Percentiles rank a stretch among this genome's conserved stretches.
phyloP scores from a whole-genome alignment of 2,329 filamentous ascomycete species.

The Penicillium glabrum region DNA sequence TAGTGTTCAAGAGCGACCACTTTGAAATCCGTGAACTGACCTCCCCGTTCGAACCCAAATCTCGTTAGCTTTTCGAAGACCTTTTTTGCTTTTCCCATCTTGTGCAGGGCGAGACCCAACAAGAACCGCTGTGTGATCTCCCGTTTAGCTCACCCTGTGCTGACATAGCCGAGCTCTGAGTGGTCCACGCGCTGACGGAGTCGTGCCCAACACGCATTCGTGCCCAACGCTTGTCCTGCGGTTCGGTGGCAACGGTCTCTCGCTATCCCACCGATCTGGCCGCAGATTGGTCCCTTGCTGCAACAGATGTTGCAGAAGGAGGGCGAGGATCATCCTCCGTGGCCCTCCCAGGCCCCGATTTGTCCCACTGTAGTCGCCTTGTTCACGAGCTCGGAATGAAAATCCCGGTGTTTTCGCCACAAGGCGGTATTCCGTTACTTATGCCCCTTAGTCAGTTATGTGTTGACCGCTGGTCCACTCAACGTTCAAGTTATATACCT shows the following conservation, averaged over 20 bases:
- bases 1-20: background rate
- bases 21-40: background rate
- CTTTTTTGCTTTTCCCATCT: background rate
- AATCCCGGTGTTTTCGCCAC: background rate
- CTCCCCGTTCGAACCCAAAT: slow-evolving; percentile 5
- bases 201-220: slow-evolving; percentile 41
- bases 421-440: background rate
- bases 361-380: slow-evolving; percentile 7
- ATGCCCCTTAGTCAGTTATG: background rate
- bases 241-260: slow-evolving; percentile 19
- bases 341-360: slow-evolving; percentile 8
- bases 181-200: slow-evolving; percentile 11
- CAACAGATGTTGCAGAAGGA: slow-evolving; percentile 2
- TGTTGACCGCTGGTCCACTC: background rate
- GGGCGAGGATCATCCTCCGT: slow-evolving; percentile 12
- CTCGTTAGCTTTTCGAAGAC: slow-evolving; percentile 4
- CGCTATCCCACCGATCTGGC: slow-evolving; percentile 12
- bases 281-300: slow-evolving; percentile 14
- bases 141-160: slow-evolving; percentile 13
- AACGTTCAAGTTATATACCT: background rate
- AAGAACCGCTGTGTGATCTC: slow-evolving; percentile 13
- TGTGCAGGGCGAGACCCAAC: background rate
- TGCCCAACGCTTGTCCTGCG: slow-evolving; percentile 33
- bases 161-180: slow-evolving; percentile 21
- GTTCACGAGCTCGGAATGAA: slow-evolving; percentile 5